Evolutionary conservation across 345 rosid species (phyloP).

Genomic region (rapeseed (Brassica napus)): DNA sequence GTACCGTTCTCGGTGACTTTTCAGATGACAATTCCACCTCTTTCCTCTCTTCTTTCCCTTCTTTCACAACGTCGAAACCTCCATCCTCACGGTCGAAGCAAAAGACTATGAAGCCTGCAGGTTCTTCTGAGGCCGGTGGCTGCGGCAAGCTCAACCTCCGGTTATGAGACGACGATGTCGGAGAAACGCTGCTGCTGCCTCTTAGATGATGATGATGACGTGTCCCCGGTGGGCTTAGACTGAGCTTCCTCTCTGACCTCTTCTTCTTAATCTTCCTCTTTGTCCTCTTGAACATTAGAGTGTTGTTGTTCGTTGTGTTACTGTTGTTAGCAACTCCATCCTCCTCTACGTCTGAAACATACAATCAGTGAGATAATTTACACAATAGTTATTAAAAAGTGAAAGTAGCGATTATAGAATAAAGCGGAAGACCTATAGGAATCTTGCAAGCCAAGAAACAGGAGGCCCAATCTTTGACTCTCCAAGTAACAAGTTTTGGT

Average conservation of each 20-base stretch:
- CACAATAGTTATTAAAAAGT: background rate
- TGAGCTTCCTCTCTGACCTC: constrained; percentile 32
- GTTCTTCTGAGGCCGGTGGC: constrained; percentile 47
- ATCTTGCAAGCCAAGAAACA: constrained; percentile 62
- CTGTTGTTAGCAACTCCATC: constrained; percentile 26
- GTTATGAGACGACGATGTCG: constrained; percentile 24
- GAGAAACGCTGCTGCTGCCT: constrained; percentile 34
- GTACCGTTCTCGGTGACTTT: constrained; percentile 32
- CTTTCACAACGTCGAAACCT: constrained; percentile 57
- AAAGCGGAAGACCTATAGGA: constrained; percentile 47
- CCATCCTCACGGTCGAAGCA: constrained; percentile 66
- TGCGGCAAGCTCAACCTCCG: constrained; percentile 36
- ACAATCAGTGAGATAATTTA: background rate
- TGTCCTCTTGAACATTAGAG: constrained; percentile 28
- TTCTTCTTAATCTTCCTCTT: constrained; percentile 36
- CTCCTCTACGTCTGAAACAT: constrained; percentile 45
- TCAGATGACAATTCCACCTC: constrained; percentile 16
- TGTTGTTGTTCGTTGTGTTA: constrained; percentile 23
- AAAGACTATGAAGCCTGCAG: constrained; percentile 57
- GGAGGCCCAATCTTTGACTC: constrained; percentile 62
- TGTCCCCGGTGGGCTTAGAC: constrained; percentile 36
- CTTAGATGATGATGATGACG: constrained; percentile 39
- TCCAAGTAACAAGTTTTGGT: constrained; percentile 56
- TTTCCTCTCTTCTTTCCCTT: constrained; percentile 39
- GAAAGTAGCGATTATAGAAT: background rate